Evolutionary conservation across 129 eudicot genomes (phyloP).

Genomic region (Oenanthe sinensis): DNA sequence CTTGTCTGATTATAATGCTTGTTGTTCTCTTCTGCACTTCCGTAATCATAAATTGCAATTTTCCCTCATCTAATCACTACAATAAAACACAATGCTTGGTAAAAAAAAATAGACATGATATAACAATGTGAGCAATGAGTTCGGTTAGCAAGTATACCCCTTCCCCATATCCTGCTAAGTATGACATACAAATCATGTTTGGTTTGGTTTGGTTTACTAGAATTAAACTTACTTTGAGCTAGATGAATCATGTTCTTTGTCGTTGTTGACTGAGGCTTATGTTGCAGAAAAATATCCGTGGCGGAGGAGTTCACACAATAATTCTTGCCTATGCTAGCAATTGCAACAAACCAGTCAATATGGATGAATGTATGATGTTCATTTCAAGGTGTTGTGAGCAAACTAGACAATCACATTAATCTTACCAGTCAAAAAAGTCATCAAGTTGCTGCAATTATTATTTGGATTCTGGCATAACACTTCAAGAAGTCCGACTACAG

Average conservation of each 20-base stretch:
- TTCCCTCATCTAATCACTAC: constrained; percentile 72
- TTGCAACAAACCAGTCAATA: background rate
- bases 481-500: constrained; percentile 45
- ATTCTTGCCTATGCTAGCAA: constrained; percentile 44
- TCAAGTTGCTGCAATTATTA: constrained; percentile 46
- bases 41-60: constrained; percentile 62
- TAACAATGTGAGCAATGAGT: background rate
- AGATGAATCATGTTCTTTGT: no score
- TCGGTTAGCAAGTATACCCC: no score
- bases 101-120: background rate
- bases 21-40: constrained; percentile 36
- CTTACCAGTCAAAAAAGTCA: constrained; percentile 62
- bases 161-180: no score
- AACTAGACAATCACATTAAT: background rate
- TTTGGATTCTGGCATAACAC: no score
- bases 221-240: no score
- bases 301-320: constrained; percentile 75
- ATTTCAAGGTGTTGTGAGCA: constrained; percentile 2
- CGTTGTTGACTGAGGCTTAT: constrained; percentile 73
- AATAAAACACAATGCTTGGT: background rate
- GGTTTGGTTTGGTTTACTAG: no score
- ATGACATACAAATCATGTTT: no score
- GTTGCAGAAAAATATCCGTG: constrained; percentile 41
- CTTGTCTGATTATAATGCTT: constrained; percentile 51
- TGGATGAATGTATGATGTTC: background rate